Base-by-base conservation (phyloP, 352 stramenopile genomes). In the Albugo laibachii region DNA sequence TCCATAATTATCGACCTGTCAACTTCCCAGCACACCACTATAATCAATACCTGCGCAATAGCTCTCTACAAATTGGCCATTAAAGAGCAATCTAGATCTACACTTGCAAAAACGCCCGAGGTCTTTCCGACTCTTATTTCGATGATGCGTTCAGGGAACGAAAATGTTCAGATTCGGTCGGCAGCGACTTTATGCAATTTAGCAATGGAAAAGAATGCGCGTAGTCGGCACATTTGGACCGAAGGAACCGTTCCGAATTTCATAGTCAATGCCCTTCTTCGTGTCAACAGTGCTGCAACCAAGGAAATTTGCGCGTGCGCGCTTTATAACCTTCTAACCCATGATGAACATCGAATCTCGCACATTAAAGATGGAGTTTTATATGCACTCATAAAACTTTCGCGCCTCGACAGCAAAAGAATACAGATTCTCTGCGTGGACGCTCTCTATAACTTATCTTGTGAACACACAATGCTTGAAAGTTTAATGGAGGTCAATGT, bases 141-240 rank as follows among this genome's bases (percentile, higher is more conserved):
- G 21, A 89, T 93, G 78, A 93, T 93, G 80, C 76, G 80, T 11
- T 88, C 74, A 41, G 78, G 76, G 8, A 73, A 85, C 35, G 76
- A 88, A 35, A 70, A 89, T 38, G 88, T 89, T 20, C 80, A 93
- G 53, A 86, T 91, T 51, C 86, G 89, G 63, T 88, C 71, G n/a
- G 80, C 78, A 15, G 75, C 84, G 14, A 72, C 76, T 16, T 57
- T 93, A 18, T 93, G 80, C 56, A 92, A 89, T 48, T 54, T 93
- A 18, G 73, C 73, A 0, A 77, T 83, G 10, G 75, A 86, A 52
- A 62, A 64, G 27, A 65, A 59, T 0, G 58, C 78, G 36, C 66
- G 75, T 1, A 66, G 65, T 20, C 66, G 66, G 5, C 65, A 83
- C 53, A 75, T 93, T 21, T 89, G 76, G 76, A 83, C 82, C 44